phyloP scores from a whole-genome alignment of 2,329 filamentous ascomycete species.

The Fusarium lateritium region DNA sequence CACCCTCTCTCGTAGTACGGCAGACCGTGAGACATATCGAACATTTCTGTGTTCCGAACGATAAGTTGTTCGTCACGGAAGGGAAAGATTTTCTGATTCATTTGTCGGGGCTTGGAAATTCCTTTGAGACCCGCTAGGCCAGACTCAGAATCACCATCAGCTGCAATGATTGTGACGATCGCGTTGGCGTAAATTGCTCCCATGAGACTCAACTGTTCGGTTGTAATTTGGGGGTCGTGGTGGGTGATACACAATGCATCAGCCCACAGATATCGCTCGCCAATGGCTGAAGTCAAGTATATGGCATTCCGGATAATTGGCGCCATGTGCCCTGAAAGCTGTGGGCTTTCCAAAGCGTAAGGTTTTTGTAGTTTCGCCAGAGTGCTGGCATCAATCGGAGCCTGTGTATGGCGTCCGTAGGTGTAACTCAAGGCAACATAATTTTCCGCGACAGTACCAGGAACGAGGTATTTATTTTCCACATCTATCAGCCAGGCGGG shows the following conservation, averaged over 20 bases:
- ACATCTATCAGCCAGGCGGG: constrained; percentile 27
- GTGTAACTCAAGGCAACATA: constrained; percentile 22
- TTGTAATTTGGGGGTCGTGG: accelerated
- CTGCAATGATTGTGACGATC: constrained; percentile 4
- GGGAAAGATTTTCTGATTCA: constrained; percentile 11
- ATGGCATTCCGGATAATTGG: constrained; percentile 14
- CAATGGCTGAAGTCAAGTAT: neutral
- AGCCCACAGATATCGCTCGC: constrained; percentile 8
- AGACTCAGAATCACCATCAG: constrained; percentile 4
- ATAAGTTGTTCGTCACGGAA: neutral
- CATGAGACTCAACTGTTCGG: constrained; percentile 13
- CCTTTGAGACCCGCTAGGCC: neutral
- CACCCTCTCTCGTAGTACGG: constrained; percentile 25
- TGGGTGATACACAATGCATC: constrained; percentile 13
- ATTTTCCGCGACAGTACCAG: neutral
- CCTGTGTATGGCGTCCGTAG: neutral
- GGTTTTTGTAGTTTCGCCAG: neutral
- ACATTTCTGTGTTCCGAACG: neutral
- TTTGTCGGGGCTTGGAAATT: neutral
- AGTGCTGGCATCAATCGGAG: accelerated
- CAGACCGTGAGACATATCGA: neutral
- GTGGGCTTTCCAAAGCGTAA: neutral
- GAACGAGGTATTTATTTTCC: neutral
- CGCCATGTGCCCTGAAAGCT: neutral
- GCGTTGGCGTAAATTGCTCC: constrained; percentile 19